Evolutionary conservation across 1,139 yeast genomes (phyloP), one percentile per base, ranked within the genome.

Genomic region (Yamadazyma diddensiae): DNA sequence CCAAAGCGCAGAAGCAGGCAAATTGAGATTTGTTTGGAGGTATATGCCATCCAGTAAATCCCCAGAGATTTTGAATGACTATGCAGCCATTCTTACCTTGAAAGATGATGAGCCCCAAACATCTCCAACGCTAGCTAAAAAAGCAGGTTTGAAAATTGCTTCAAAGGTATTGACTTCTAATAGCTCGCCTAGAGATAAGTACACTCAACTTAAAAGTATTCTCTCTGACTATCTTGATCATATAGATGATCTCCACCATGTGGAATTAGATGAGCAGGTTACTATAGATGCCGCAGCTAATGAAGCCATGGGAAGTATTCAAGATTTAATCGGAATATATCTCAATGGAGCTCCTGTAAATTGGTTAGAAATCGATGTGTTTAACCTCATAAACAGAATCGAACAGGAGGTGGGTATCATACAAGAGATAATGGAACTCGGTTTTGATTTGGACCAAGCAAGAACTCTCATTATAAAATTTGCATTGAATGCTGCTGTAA

Each of bases 1-100:
- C 39, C 72, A 73, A 28, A 77, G 82, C 36, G 83, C 95, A 0
- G 50, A 59, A 6, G 54, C 62, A 1, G 94, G 86, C 0, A 84
- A 85, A 47, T 54, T 88, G 20, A 69, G 86, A 36, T 82, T 85
- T 52, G 72, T 81, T 3, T 77, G 95, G 82, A 70, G 97, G 44
- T 82, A 86, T 46, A 66, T 77, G 6, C 77, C 55, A 2, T 17
- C 24, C 5, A 28, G 27, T 1, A 37, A 30, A 2, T 45, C 47
- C 16, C 41, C 50, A 6, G 77, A 75, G 26, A 29, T 47, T 0
- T 51, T 84, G 20, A 49, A 74, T 7, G 94, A 94, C 0, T 86
- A 77, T 53, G 94, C 88, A 1, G 79, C 73, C 5, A 81, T 73
- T 26, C 52, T 82, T 30, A 70, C 10, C n/a, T 18, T 24, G 22